These are phyloP conservation scores for Apodospora peruviana DNA, from an alignment of 495 filamentous ascomycete genomes.

Conservation along the genomic window DNA sequence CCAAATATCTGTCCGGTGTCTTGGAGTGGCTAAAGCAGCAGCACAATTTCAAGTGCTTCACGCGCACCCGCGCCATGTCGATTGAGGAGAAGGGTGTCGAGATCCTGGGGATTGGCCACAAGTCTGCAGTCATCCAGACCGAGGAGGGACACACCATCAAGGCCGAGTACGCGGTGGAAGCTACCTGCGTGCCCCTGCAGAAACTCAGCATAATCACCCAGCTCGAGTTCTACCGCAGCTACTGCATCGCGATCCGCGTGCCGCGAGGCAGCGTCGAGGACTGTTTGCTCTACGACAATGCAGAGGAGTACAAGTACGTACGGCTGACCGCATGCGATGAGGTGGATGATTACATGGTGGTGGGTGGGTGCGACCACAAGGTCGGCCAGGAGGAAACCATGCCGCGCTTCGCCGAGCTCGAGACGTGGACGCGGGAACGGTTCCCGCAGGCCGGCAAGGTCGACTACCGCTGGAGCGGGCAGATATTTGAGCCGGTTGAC, in stretches of 20 bases:
- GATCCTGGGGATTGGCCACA: slow-evolving; percentile 29
- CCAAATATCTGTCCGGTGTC: slow-evolving; percentile 47
- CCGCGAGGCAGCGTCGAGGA: slow-evolving; percentile 47
- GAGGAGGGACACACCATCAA: slow-evolving; percentile 40
- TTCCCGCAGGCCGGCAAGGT: slow-evolving; percentile 43
- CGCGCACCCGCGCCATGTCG: slow-evolving; percentile 42
- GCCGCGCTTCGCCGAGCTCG: slow-evolving; percentile 40
- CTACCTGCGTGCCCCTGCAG: slow-evolving; percentile 52
- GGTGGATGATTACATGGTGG: slow-evolving; percentile 49
- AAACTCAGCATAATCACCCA: slow-evolving; percentile 46
- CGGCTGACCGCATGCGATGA: slow-evolving; percentile 48
- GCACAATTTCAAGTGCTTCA: slow-evolving; percentile 49
- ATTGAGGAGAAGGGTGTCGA: slow-evolving; percentile 42
- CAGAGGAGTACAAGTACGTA: slow-evolving; percentile 49
- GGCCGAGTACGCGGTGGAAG: slow-evolving; percentile 45
- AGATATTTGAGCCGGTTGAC: slow-evolving; percentile 53
- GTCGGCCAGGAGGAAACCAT: slow-evolving; percentile 49
- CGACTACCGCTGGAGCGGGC: slow-evolving; percentile 54
- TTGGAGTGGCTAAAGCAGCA: slow-evolving; percentile 45
- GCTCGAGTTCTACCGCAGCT: slow-evolving; percentile 46
- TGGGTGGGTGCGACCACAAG: slow-evolving; percentile 58
- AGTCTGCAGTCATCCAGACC: slow-evolving; percentile 38
- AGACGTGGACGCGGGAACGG: slow-evolving; percentile 46
- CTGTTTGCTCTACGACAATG: slow-evolving; percentile 50
- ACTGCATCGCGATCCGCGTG: slow-evolving; percentile 53